Percentiles rank a stretch among this genome's conserved stretches.
Evolutionary conservation across 352 stramenopile genomes (phyloP).

Genomic region (Phytopythium boreale): DNA sequence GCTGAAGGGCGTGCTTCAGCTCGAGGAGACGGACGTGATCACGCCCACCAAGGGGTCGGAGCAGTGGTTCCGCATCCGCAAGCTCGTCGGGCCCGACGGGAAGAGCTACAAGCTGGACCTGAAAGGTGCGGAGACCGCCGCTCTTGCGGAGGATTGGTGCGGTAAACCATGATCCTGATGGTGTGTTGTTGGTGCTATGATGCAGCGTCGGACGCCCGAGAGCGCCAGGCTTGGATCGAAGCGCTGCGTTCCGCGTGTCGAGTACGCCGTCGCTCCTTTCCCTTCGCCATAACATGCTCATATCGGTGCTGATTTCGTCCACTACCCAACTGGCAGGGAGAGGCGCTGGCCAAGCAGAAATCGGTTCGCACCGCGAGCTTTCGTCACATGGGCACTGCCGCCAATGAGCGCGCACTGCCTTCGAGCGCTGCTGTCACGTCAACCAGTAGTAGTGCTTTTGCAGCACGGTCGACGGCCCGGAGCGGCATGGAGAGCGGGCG

Average conservation of each 20-base stretch:
- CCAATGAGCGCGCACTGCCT: neutral
- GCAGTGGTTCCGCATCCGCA: conserved; percentile 61
- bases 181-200: neutral
- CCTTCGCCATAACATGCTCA: neutral
- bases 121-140: conserved; percentile 40
- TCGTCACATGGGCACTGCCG: neutral
- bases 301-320: neutral
- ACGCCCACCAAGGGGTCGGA: conserved; percentile 44
- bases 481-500: neutral
- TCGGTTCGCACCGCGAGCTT: conserved; percentile 12
- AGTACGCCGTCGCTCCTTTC: conserved; percentile 17
- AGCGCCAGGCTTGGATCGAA: conserved; percentile 65
- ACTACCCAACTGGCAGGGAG: conserved; percentile 10
- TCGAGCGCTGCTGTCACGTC: neutral
- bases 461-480: neutral
- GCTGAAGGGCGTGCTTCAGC: conserved; percentile 42
- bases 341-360: conserved; percentile 22
- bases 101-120: conserved; percentile 71
- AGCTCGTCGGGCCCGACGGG: conserved; percentile 36
- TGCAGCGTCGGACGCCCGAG: conserved; percentile 35
- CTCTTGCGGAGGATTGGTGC: neutral
- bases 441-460: neutral
- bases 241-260: conserved; percentile 43
- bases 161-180: too few species aligned
- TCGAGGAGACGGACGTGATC: conserved; percentile 44